Evolutionary conservation across 2,329 filamentous ascomycete species (phyloP).

Genomic region (Aspergillus flavus): DNA sequence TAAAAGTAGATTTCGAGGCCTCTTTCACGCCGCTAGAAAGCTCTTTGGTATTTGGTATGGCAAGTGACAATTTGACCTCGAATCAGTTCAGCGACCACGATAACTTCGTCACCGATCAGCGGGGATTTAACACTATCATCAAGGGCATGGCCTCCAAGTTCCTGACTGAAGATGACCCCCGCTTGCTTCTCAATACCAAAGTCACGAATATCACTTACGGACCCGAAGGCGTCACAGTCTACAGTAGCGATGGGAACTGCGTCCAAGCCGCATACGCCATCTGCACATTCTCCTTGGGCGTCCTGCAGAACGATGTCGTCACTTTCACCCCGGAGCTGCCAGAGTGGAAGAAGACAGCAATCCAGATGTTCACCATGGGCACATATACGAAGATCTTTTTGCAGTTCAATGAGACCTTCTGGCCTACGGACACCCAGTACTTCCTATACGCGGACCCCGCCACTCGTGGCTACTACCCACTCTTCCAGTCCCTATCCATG

Average conservation of each 20-base stretch:
- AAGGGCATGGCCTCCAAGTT: conserved; percentile 61
- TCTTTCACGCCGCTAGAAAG: conserved; percentile 59
- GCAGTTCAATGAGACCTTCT: conserved; percentile 69
- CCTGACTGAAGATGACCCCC: conserved; percentile 56
- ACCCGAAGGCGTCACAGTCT: conserved; percentile 55
- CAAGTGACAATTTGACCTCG: conserved; percentile 61
- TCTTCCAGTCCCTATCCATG: conserved; percentile 65
- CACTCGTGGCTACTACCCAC: conserved; percentile 57
- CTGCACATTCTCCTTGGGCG: conserved; percentile 68
- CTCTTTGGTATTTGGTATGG: conserved; percentile 58
- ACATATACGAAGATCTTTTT: conserved; percentile 75
- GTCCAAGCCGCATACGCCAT: conserved; percentile 64
- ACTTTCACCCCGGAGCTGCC: conserved; percentile 62
- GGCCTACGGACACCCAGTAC: conserved; percentile 59
- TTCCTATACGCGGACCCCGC: conserved; percentile 56
- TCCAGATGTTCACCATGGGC: conserved; percentile 68
- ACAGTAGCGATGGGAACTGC: conserved; percentile 58
- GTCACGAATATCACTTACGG: conserved; percentile 60
- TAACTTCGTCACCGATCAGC: conserved; percentile 62
- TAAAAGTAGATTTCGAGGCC: conserved; percentile 57
- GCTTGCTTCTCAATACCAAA: conserved; percentile 61
- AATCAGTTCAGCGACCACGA: conserved; percentile 64
- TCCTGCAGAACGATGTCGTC: conserved; percentile 64
- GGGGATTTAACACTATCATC: conserved; percentile 63
- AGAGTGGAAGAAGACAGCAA: conserved; percentile 64